Base-by-base conservation (phyloP, 352 stramenopile genomes). In the Phytophthora capsici region DNA sequence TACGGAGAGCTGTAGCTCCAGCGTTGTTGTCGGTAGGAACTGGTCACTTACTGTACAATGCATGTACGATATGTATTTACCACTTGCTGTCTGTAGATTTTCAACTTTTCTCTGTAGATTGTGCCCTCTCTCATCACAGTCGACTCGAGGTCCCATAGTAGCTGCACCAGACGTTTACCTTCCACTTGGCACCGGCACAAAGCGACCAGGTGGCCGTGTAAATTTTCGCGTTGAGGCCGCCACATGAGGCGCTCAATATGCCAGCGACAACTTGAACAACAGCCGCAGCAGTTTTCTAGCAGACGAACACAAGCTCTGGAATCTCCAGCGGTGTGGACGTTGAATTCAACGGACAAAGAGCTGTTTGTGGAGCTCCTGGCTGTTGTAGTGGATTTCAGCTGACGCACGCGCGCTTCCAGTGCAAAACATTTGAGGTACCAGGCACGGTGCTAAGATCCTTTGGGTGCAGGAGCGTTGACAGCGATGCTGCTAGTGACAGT, bases 301-400 rank as follows among this genome's bases (percentile, higher is more conserved):
- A 49, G 38, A 52, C 20, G 43, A 46, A 47, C 56, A 36, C 36
- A 26, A 44, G 45, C 6, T 5, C 6, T 9, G 34, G n/a, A 17
- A 50, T 23, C 23, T 44, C 46, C 36, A 57, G 28, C 45, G 56
- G 26, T 37, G 19, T 61, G 47, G 13, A 13, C 22, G 20, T 17
- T 48, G 46, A 41, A 36, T 12, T 44, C n/a, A 66, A 61, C 58
- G 50, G 59, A 50, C 52, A 54, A 36, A 34, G 38, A 48, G 40
- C 49, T 66, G 38, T 58, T 59, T 52, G 28, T 30, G 20, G 41
- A 37, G 10, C 12, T 44, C 14, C n/a, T 8, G 44, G 57, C 47
- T 61, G 50, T 50, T 66, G 26, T 61, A 44, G 16, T 56, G 59
- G 59, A 67, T 67, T 34, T 41, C 57, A 54, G 57, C 57, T 46